These are phyloP conservation scores for Linum usitatissimum DNA, from an alignment of 345 rosid genomes.

Conservation along the genomic window DNA sequence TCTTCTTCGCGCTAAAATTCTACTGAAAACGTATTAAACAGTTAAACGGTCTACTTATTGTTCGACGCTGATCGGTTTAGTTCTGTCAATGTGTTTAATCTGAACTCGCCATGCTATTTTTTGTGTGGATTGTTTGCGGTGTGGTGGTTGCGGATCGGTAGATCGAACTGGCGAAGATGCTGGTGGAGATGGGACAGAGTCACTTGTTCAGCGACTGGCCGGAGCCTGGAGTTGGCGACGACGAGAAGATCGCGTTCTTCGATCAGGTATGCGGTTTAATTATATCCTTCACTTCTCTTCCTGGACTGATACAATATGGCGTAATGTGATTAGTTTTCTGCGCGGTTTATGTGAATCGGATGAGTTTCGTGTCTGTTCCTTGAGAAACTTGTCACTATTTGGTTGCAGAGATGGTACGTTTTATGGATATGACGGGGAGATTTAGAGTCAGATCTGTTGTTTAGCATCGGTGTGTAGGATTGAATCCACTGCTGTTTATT, in stretches of 20 bases:
- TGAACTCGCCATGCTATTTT: background rate
- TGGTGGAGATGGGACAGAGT: conserved; percentile 60
- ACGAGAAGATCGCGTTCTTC: conserved; percentile 48
- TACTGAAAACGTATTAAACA: background rate
- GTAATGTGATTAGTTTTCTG: too few relatives aligned
- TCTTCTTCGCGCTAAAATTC: background rate
- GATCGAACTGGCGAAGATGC: conserved; percentile 66
- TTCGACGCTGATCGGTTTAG: background rate
- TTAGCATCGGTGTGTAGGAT: too few relatives aligned
- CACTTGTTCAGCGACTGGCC: conserved; percentile 74
- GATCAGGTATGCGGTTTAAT: conserved; percentile 40
- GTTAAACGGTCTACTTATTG: background rate
- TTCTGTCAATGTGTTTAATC: background rate
- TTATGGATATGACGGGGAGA: too few relatives aligned
- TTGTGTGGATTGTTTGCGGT: background rate
- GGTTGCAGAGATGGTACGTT: too few relatives aligned
- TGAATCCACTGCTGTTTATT: too few relatives aligned
- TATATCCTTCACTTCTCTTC: background rate
- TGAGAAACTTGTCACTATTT: too few relatives aligned
- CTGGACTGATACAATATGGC: background rate
- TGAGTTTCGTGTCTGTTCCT: too few relatives aligned
- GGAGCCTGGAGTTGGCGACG: conserved; percentile 56
- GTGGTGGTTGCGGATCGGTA: conserved; percentile 20
- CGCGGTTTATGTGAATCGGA: too few relatives aligned
- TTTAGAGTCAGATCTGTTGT: too few relatives aligned